Conservation (phyloP, 768 basidiomycete species). For the Leccinum subgranulosum region DNA sequence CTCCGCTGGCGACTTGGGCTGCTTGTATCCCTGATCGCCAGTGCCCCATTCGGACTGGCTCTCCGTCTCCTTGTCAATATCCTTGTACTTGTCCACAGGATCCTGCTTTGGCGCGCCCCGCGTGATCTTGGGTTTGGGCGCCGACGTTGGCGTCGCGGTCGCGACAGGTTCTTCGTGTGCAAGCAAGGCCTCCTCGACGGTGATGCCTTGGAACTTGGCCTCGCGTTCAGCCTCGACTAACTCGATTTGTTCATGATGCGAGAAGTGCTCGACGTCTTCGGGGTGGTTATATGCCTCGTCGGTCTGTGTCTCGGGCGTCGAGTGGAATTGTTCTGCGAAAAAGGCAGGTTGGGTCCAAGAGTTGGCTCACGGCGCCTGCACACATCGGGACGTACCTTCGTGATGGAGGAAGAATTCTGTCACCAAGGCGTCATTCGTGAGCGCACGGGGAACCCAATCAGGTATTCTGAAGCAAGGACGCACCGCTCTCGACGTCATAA, state of each 20-base stretch:
- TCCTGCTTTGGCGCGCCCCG: constrained; percentile 64
- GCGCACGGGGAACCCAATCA: background rate
- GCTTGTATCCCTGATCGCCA: constrained; percentile 66
- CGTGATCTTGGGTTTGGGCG: constrained; percentile 49
- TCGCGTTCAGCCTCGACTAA: constrained; percentile 78
- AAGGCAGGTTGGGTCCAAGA: background rate
- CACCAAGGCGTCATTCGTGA: background rate
- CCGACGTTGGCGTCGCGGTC: constrained; percentile 13
- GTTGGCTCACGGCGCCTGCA: background rate
- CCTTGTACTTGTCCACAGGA: constrained; percentile 57
- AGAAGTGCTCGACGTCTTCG: constrained; percentile 91
- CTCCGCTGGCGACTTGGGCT: constrained; percentile 70
- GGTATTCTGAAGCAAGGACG: constrained; percentile 22
- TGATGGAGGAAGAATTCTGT: constrained; percentile 95
- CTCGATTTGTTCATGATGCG: constrained; percentile 85
- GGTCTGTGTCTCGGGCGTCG: constrained; percentile 95
- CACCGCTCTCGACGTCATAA: constrained; percentile 88
- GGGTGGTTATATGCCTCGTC: constrained; percentile 93
- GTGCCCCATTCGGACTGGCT: constrained; percentile 67
- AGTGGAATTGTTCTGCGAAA: constrained; percentile 78
- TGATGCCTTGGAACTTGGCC: constrained; percentile 79
- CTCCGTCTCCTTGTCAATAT: constrained; percentile 50
- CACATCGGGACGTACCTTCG: constrained; percentile 61
- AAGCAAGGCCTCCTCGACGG: constrained; percentile 64
- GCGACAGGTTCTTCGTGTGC: constrained; percentile 45